Percentiles rank a stretch among this genome's conserved stretches.
These are phyloP conservation scores for Debaryomyces sp. DNA, from an alignment of 1,139 yeast genomes.

Conservation along the genomic window DNA sequence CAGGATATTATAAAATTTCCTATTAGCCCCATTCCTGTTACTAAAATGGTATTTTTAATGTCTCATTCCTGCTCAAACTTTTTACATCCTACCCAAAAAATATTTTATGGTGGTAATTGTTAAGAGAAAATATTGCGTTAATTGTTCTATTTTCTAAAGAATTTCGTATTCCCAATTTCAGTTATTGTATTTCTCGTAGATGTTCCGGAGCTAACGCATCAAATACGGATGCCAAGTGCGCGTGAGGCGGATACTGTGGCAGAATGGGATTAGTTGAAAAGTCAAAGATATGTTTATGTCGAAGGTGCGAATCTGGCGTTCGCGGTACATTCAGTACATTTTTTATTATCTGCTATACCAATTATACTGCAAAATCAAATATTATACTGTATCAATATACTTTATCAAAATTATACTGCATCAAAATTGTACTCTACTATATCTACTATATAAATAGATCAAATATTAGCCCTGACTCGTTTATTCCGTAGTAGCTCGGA, in stretches of 20 bases:
- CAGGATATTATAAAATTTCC: neutral
- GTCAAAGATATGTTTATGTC: no score
- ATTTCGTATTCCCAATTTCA: neutral
- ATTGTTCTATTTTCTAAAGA: neutral
- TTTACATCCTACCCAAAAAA: neutral
- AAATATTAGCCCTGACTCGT: no score
- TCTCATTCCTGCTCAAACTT: neutral
- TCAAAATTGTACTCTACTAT: neutral
- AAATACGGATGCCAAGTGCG: neutral
- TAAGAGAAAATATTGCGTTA: neutral
- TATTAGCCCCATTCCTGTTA: neutral
- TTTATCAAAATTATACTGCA: no score
- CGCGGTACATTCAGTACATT: no score
- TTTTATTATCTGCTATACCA: no score
- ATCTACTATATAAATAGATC: no score
- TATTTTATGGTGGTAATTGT: neutral
- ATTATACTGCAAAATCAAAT: no score
- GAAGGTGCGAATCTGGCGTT: no score
- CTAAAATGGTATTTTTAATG: neutral
- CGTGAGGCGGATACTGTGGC: no score
- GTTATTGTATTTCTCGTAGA: neutral
- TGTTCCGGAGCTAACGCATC: neutral
- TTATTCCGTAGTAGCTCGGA: neutral
- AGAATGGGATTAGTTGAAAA: no score
- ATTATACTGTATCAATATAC: no score